Base-by-base conservation (phyloP, 1,139 yeast species). In the Lizanozyma gosingica region DNA sequence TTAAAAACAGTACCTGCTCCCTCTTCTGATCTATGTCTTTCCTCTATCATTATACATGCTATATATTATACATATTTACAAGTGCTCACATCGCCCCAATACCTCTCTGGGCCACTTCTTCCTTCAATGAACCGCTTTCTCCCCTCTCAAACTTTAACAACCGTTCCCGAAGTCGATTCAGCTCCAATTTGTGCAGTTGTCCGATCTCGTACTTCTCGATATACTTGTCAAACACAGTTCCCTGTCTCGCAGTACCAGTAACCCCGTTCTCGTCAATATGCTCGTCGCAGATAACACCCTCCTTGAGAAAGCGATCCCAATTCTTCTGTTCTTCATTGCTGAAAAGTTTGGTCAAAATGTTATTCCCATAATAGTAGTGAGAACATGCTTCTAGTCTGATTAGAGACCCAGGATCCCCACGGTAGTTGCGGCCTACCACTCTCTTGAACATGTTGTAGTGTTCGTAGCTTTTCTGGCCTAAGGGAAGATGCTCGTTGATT, bases 391-490 rank as follows among this genome's bases (percentile, higher is more conserved):
- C 29, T 22, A 22, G 11, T 22, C 29, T 6, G 29, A 11, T 22
- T 22, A 22, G 6, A 22, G 29, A 22, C 29, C 29, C 29, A 22
- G 29, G 29, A 11, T 22, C 29, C 11, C 29, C 29, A 6, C 11
- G 6, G 11, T 22, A 22, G 11, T 22, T 22, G 11, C 43, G 37
- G 1, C 58, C 53, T 3, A 58, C 50, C 2, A 62, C 42, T 37
- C 62, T 44, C 34, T 59, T 47, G 37, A 62, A 38, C 4, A 62
- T 63, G 37, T 56, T 55, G 46, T 58, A 60, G 43, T 55, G 51
- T 40, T 65, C 29, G 29, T 22, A 22, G 29, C 29, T 22, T 6
- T 22, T 22, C 6, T 22, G 11, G 11, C 29, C 29, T 11, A 11
- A 69, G 1, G 63, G 53, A 4, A 51, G 41, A n/a, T 44, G 38